Evolutionary conservation across 2,329 filamentous ascomycete genomes (phyloP), one percentile per base, ranked within the genome.

Genomic region (Fusarium phyllophilum): DNA sequence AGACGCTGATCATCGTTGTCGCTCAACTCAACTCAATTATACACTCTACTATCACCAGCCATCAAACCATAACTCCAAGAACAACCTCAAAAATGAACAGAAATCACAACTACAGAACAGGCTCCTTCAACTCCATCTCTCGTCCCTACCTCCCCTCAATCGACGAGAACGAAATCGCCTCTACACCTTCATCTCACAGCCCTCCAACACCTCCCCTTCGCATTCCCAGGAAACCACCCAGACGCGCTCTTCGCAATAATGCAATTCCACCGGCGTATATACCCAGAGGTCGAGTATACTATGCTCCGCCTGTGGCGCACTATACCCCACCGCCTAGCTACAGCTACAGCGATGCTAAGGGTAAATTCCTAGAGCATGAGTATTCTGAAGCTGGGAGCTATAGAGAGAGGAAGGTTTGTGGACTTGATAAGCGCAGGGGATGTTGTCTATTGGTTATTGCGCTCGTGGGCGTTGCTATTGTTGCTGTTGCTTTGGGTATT

Each of bases 401-500:
- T 34, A 49, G 57, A 24, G 66, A 75, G 56, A 60, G 52, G 5
- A 65, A 33, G 4, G 31, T 52, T 14, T 67, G 62, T 9, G 63
- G 65, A 9, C 34, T 74, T 12, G 46, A 59, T 22, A 75, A 60
- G 60, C 65, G 64, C 44, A 56, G 75, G 33, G 73, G 81, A 3
- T 83, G 83, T 77, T 82, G 78, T n/a, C 74, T 84, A 17, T 55
- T 84, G 42, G 67, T 74, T 0, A 49, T 83, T 14, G 60, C 80
- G 6, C 44, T 79, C 1, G 62, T 81, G 14, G 33, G 85, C 7
- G 48, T 82, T 18, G 54, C 81, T 12, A 72, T 79, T 11, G 64
- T 84, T 48, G 73, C 81, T 13, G 77, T 84, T 8, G 84, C 79
- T 1, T 63, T 87, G 38, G 80, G 81, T 0, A 78, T 85, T 36